Percentiles rank a stretch among this genome's conserved stretches.
phyloP scores from a whole-genome alignment of 75 land plant species.

The Azolla pinnata region DNA sequence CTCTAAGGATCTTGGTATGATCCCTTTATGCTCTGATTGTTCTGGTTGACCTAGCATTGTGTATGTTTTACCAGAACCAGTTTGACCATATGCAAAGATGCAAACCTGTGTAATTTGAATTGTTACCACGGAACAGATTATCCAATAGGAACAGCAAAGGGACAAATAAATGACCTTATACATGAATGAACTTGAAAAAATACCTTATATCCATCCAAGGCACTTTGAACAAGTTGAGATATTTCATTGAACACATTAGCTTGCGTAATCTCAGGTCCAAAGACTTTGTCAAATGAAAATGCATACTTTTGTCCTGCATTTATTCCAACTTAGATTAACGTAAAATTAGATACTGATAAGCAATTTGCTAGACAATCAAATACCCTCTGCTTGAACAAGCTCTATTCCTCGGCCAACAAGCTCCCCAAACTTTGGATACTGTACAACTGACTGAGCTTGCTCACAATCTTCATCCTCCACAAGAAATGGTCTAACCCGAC shows the following conservation, averaged over 20 bases:
- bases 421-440: constrained; percentile 61
- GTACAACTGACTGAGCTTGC: constrained; percentile 26
- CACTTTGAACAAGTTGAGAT: constrained; percentile 64
- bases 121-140: background rate
- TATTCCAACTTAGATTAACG: background rate
- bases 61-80: constrained; percentile 97
- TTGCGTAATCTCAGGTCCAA: constrained; percentile 65
- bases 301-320: constrained; percentile 55
- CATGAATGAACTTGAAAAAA: background rate
- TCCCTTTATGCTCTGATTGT: constrained; percentile 51
- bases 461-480: constrained; percentile 44
- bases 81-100: constrained; percentile 97
- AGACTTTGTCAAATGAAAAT: constrained; percentile 80
- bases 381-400: constrained; percentile 46
- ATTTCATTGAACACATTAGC: constrained; percentile 80
- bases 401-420: constrained; percentile 66
- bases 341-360: background rate
- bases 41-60: constrained; percentile 94
- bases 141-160: background rate
- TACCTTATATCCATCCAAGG: background rate
- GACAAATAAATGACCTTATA: background rate
- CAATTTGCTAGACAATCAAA: background rate
- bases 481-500: constrained; percentile 76
- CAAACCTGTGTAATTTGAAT: constrained; percentile 55
- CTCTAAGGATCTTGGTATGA: constrained; percentile 89